These are phyloP conservation scores for Moesziomyces sp. DNA, from an alignment of 1,284 basidiomycete genomes.

Conservation along the genomic window DNA sequence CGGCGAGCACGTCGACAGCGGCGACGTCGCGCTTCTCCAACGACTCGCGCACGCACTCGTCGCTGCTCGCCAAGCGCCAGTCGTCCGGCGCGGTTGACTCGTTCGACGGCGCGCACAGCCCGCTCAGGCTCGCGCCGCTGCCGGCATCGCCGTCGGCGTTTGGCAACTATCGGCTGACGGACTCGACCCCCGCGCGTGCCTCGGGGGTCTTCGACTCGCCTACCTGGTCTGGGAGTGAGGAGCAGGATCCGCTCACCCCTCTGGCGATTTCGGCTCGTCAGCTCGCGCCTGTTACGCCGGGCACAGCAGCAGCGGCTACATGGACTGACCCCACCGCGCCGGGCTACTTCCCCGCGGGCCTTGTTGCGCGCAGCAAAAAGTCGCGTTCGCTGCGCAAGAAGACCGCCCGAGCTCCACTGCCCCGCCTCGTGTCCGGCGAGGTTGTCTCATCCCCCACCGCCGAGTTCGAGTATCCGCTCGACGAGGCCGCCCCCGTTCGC, in stretches of 20 bases:
- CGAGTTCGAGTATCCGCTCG: not conserved
- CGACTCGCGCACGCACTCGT: slow-evolving; percentile 28
- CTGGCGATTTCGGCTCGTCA: slow-evolving; percentile 5
- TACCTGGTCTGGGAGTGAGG: slow-evolving; percentile 27
- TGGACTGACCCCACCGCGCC: slow-evolving; percentile 48
- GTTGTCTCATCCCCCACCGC: slow-evolving; percentile 16
- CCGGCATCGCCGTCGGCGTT: slow-evolving; percentile 31
- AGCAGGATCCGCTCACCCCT: slow-evolving; percentile 19
- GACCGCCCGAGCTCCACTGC: slow-evolving; percentile 15
- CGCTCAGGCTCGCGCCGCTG: slow-evolving; percentile 23
- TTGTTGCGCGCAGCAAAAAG: slow-evolving; percentile 11
- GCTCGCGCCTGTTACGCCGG: slow-evolving; percentile 28
- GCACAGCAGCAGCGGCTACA: slow-evolving; percentile 45
- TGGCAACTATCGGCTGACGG: slow-evolving; percentile 29
- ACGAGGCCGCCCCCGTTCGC: not conserved
- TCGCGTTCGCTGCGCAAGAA: slow-evolving; percentile 21
- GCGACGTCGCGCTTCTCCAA: slow-evolving; percentile 28
- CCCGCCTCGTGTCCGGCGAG: slow-evolving; percentile 27
- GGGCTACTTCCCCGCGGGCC: slow-evolving; percentile 38
- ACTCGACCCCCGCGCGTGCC: not conserved
- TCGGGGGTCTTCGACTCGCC: slow-evolving; percentile 4
- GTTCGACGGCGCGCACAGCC: slow-evolving; percentile 13
- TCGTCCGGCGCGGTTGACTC: slow-evolving; percentile 21
- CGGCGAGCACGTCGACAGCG: slow-evolving; percentile 16
- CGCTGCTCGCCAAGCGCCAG: slow-evolving; percentile 28